These are phyloP conservation scores for Citrus glauca DNA, from an alignment of 345 rosid genomes.

Conservation along the genomic window DNA sequence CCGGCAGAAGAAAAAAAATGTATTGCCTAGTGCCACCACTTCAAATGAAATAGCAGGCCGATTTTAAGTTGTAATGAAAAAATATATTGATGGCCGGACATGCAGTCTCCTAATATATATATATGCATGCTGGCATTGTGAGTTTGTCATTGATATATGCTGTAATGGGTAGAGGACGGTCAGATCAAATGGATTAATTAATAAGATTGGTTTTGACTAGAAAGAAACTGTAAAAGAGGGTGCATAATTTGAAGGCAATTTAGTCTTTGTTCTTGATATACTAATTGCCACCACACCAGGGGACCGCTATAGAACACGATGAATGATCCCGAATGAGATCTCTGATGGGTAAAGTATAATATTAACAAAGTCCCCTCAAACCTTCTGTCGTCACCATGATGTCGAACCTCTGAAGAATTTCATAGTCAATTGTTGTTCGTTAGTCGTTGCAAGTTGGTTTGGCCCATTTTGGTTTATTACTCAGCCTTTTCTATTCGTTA, in stretches of 20 bases:
- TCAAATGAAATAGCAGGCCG: neutral
- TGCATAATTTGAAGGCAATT: neutral
- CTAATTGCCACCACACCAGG: neutral
- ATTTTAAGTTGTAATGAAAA: neutral
- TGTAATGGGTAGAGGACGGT: conserved; percentile 4
- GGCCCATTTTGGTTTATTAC: too few species aligned
- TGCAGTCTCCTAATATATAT: neutral
- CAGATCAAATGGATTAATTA: neutral
- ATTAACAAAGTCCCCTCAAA: too few species aligned
- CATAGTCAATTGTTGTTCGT: too few species aligned
- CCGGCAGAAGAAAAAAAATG: neutral
- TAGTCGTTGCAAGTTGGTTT: too few species aligned
- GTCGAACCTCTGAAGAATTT: too few species aligned
- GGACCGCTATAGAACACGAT: neutral
- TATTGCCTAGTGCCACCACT: neutral
- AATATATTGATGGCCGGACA: conserved; percentile 16
- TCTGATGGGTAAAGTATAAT: too few species aligned
- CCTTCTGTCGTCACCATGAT: too few species aligned
- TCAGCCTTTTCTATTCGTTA: too few species aligned
- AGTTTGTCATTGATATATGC: neutral
- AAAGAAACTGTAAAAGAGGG: neutral
- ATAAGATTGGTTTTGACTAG: neutral
- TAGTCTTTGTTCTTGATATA: neutral
- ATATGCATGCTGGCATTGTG: too few species aligned
- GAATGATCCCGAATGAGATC: too few species aligned